phyloP scores from a whole-genome alignment of 2,329 filamentous ascomycete species.

The Neonectria hederae region DNA sequence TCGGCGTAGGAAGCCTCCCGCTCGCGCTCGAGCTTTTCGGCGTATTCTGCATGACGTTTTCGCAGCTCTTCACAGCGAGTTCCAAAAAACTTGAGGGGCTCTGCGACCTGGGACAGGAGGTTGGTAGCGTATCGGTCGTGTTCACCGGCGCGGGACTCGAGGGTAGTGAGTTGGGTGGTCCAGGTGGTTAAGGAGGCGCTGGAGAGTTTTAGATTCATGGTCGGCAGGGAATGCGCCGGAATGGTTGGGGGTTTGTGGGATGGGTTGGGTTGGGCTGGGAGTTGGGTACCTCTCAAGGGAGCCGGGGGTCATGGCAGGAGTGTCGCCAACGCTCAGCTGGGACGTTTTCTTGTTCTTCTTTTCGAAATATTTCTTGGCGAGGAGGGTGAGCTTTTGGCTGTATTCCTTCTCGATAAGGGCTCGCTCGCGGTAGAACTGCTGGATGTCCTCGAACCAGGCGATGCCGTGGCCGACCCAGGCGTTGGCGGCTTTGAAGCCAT shows the following conservation, averaged over 20 bases:
- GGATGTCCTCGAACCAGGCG: constrained; percentile 94
- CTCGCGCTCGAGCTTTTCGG: constrained; percentile 88
- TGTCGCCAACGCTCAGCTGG: constrained; percentile 91
- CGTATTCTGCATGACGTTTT: constrained; percentile 90
- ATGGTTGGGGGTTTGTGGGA: not conserved
- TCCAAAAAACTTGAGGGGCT: constrained; percentile 81
- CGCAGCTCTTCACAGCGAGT: constrained; percentile 88
- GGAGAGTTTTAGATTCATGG: constrained; percentile 17
- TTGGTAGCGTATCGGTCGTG: constrained; percentile 87
- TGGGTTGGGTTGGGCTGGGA: not conserved
- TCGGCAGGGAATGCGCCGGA: constrained; percentile 35
- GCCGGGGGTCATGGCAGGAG: constrained; percentile 89
- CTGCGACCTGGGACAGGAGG: constrained; percentile 81
- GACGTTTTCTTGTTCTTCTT: constrained; percentile 93
- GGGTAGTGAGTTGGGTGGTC: constrained; percentile 90
- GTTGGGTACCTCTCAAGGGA: constrained; percentile 81
- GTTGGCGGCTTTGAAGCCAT: constrained; percentile 96
- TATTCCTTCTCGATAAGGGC: constrained; percentile 97
- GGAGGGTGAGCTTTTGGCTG: constrained; percentile 81
- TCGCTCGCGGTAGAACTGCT: constrained; percentile 96
- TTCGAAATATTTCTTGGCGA: constrained; percentile 97
- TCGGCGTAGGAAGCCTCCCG: constrained; percentile 85
- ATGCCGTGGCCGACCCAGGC: constrained; percentile 91
- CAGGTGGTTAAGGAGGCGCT: constrained; percentile 96
- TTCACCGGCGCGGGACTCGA: constrained; percentile 88